Base-by-base conservation (phyloP, 768 basidiomycete species). In the Myochromella boudieri region DNA sequence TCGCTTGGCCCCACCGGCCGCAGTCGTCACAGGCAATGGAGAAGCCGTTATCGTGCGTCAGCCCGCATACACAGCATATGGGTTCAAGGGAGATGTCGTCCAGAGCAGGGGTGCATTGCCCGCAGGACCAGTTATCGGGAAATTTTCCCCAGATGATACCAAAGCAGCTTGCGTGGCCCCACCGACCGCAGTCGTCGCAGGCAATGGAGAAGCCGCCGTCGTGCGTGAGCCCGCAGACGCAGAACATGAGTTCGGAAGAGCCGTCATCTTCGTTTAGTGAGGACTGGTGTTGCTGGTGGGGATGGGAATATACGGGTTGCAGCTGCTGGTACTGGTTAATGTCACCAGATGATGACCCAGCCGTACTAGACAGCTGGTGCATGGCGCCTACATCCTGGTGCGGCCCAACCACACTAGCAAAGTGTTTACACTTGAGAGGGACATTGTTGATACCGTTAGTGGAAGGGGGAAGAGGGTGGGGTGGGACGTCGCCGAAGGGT, bases 181-280 rank as follows among this genome's bases (percentile, higher is more conserved):
- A 91, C 22, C 83, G 76, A 18, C 73, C 75, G 61, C 89, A 91
- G 52, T 72, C 67, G 60, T 91, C 90, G 64, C 89, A 91, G 24
- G 84, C 85, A 51, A 90, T 86, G 18, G 82, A 85, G 63, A 85
- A 85, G 10, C 88, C 88, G 60, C 89, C 87, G 61, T 88, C 88
- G 56, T 80, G 74, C 26, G 72, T 66, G 39, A 77, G 78, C 4
- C 81, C 80, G 60, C 88, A 91, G 51, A 87, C 84, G 58, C 88
- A 91, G 36, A 68, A 65, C 46, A 83, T 84, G 37, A 68, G 63
- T 38, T 81, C 78, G 9, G 74, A 44, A 3, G 47, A 49, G 22
- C 34, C 33, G 48, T 40, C 38, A 49, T 44, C 33, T 39, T 48
- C 42, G 32, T 25, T 14, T 39, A 27, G 14, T 27, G 38, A 34